phyloP scores from a whole-genome alignment of 2,329 filamentous ascomycete genomes.

The Stagonosporopsis cucurbitacearum region DNA sequence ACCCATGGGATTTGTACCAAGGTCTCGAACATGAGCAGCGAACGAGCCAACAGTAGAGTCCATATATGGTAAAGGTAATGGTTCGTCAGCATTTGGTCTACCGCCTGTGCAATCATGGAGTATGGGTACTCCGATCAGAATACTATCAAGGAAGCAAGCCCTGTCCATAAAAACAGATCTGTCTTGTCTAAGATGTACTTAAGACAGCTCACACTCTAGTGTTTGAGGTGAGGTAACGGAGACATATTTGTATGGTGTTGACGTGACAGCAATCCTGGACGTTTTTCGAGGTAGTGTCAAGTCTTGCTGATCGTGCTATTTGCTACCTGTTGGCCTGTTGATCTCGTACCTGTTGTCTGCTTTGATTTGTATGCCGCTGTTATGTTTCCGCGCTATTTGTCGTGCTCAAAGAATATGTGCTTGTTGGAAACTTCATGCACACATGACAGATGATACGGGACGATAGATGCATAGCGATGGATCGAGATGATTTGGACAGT shows the following conservation, averaged over 20 bases:
- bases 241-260: slow-evolving; percentile 3
- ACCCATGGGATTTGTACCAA: too few species aligned
- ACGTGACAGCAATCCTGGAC: not conserved
- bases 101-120: too few species aligned
- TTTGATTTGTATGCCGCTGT: not conserved
- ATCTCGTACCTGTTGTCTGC: not conserved
- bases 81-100: too few species aligned
- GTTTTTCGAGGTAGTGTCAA: not conserved
- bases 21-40: too few species aligned
- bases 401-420: not conserved
- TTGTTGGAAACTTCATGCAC: not conserved
- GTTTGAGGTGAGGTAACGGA: not conserved
- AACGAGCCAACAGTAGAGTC: too few species aligned
- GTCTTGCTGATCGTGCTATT: not conserved
- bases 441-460: not conserved
- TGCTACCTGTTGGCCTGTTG: not conserved
- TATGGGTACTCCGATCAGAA: too few species aligned
- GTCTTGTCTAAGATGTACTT: not conserved
- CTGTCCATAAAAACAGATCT: not conserved
- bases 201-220: not conserved
- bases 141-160: not conserved
- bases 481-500: slow-evolving; percentile 2
- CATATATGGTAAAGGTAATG: too few species aligned
- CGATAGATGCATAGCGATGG: slow-evolving; percentile 2
- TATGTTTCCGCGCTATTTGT: not conserved